Conservation (phyloP, 2,329 filamentous ascomycete genomes). For the Colletotrichum limetticola region DNA sequence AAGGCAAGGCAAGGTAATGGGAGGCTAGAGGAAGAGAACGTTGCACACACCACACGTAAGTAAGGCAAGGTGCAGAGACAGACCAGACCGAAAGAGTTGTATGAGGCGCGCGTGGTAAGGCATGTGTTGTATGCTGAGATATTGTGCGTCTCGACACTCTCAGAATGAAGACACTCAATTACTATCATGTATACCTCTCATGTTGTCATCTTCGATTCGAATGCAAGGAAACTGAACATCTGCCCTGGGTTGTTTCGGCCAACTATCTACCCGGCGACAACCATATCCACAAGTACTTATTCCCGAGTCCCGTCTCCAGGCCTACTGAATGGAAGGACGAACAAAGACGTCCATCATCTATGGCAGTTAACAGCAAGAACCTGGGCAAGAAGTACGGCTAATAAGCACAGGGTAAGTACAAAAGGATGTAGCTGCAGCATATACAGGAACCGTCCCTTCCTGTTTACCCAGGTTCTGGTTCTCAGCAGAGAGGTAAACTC, state of each 20-base stretch:
- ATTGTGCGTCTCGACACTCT: not conserved
- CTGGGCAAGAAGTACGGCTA: not conserved
- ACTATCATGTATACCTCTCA: not conserved
- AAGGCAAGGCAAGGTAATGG: not conserved
- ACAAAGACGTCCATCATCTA: not conserved
- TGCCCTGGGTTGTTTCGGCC: not conserved
- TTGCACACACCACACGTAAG: not conserved
- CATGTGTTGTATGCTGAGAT: not conserved
- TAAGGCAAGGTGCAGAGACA: not conserved
- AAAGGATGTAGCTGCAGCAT: not conserved
- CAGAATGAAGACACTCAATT: not conserved
- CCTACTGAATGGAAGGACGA: not conserved
- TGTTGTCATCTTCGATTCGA: not conserved
- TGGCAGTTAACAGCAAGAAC: not conserved
- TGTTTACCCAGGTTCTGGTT: too few species aligned
- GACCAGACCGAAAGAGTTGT: not conserved
- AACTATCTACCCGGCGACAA: not conserved
- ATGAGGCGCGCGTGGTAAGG: not conserved
- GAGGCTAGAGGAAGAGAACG: slow-evolving; percentile 14
- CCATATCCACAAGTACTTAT: not conserved
- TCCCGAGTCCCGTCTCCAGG: not conserved
- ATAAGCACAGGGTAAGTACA: not conserved
- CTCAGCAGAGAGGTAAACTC: not conserved
- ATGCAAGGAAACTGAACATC: not conserved
- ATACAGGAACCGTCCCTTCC: not conserved